phyloP scores from a whole-genome alignment of 305 asterid genomes.

The Petunia hybrid region DNA sequence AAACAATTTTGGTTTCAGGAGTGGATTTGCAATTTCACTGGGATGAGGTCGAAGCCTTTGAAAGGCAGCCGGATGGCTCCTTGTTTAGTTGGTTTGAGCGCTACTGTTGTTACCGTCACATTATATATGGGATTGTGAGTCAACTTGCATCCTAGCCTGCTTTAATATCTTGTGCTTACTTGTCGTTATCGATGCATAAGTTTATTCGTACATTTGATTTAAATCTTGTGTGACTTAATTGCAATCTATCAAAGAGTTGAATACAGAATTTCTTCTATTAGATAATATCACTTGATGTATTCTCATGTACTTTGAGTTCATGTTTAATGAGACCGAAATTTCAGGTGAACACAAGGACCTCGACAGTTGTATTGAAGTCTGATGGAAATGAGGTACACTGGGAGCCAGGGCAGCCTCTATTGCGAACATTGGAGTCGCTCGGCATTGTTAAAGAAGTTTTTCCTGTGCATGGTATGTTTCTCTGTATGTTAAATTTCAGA shows the following conservation, averaged over 20 bases:
- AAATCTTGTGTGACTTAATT: not conserved
- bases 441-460: conserved; percentile 82
- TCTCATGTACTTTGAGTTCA: conserved; percentile 9
- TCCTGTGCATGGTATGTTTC: conserved; percentile 80
- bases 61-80: conserved; percentile 90
- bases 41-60: conserved; percentile 86
- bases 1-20: conserved; percentile 54
- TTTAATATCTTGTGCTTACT: not conserved
- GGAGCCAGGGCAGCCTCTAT: conserved; percentile 73
- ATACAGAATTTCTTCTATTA: not conserved
- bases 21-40: conserved; percentile 86
- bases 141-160: conserved; percentile 24
- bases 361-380: conserved; percentile 47
- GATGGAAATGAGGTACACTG: conserved; percentile 59
- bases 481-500: conserved; percentile 35
- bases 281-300: not conserved
- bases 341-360: conserved; percentile 69
- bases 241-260: not conserved
- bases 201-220: not conserved
- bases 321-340: conserved; percentile 35
- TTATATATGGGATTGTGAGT: conserved; percentile 79
- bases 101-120: conserved; percentile 71
- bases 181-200: conserved; percentile 27
- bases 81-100: conserved; percentile 97
- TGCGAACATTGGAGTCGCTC: conserved; percentile 59